phyloP scores from a whole-genome alignment of 345 rosid genomes.

The Noccaea bulbosa region DNA sequence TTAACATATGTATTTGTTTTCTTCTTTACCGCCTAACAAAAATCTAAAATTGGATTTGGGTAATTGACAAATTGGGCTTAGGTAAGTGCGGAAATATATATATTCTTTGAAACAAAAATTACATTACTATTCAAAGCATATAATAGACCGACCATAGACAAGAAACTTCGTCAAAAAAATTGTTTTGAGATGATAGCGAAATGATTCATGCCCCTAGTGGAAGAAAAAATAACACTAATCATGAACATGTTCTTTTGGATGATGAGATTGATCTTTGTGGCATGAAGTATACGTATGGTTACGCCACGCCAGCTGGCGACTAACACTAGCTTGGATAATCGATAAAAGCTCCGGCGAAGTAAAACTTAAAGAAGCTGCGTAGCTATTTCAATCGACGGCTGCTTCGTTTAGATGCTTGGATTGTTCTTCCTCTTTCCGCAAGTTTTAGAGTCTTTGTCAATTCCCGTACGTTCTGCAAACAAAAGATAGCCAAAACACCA shows the following conservation, averaged over 20 bases:
- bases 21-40: neutral
- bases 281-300: slow-evolving; percentile 32
- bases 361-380: neutral
- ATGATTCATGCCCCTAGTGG: slow-evolving; percentile 37
- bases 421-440: slow-evolving; percentile 32
- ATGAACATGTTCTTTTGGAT: slow-evolving; percentile 19
- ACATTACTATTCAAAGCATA: slow-evolving; percentile 7
- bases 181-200: slow-evolving; percentile 5
- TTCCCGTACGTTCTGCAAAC: slow-evolving; percentile 40
- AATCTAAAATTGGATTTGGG: neutral
- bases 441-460: slow-evolving; percentile 40
- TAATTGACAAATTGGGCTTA: neutral
- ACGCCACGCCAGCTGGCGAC: slow-evolving; percentile 21
- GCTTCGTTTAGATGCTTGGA: slow-evolving; percentile 25
- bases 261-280: slow-evolving; percentile 25
- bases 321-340: slow-evolving; percentile 33
- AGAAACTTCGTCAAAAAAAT: slow-evolving; percentile 12
- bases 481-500: slow-evolving; percentile 1
- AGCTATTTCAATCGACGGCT: slow-evolving; percentile 38
- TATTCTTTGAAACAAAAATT: neutral
- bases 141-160: neutral
- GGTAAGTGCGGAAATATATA: neutral
- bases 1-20: too few species aligned
- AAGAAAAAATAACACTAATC: slow-evolving; percentile 36
- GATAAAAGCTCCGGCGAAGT: slow-evolving; percentile 3